Percentiles rank a stretch among this genome's conserved stretches.
These are phyloP conservation scores for Yarrowia keelungensis DNA, from an alignment of 805 yeast genomes.

Conservation along the genomic window DNA sequence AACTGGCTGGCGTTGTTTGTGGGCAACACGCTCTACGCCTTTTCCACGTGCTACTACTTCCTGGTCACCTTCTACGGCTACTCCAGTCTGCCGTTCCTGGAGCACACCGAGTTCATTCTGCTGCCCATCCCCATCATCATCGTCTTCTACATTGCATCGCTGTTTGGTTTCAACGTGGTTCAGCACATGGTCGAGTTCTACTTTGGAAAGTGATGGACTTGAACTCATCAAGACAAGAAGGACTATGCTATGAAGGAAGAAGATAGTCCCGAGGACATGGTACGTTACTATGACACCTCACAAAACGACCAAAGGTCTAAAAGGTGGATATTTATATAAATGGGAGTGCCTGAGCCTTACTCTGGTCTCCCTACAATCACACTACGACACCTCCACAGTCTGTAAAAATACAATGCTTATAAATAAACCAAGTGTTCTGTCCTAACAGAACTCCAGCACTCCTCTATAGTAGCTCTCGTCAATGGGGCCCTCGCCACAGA, in stretches of 20 bases:
- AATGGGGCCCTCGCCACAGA: slow-evolving; percentile 40
- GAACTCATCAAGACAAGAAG: too few species aligned
- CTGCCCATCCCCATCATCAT: slow-evolving; percentile 69
- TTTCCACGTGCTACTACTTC: slow-evolving; percentile 76
- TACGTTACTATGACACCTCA: too few species aligned
- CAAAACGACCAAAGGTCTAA: slow-evolving; percentile 13
- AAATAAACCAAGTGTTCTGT: neutral
- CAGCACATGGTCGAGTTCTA: slow-evolving; percentile 62
- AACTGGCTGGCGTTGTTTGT: slow-evolving; percentile 71
- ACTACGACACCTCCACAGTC: slow-evolving; percentile 11
- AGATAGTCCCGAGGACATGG: neutral
- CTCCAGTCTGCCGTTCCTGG: slow-evolving; percentile 72
- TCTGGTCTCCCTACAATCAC: neutral
- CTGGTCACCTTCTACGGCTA: slow-evolving; percentile 89
- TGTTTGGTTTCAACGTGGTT: slow-evolving; percentile 77
- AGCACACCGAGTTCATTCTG: slow-evolving; percentile 65
- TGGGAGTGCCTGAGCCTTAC: neutral
- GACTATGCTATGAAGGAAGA: neutral
- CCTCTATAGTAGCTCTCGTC: slow-evolving; percentile 41
- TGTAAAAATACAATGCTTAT: slow-evolving; percentile 33
- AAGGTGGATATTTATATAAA: slow-evolving; percentile 24
- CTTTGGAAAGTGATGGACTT: slow-evolving; percentile 45
- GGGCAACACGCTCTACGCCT: slow-evolving; percentile 80
- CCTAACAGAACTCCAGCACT: slow-evolving; percentile 42
- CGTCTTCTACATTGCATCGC: slow-evolving; percentile 64